phyloP scores from a whole-genome alignment of 352 stramenopile species.

The Peronospora farinosa region DNA sequence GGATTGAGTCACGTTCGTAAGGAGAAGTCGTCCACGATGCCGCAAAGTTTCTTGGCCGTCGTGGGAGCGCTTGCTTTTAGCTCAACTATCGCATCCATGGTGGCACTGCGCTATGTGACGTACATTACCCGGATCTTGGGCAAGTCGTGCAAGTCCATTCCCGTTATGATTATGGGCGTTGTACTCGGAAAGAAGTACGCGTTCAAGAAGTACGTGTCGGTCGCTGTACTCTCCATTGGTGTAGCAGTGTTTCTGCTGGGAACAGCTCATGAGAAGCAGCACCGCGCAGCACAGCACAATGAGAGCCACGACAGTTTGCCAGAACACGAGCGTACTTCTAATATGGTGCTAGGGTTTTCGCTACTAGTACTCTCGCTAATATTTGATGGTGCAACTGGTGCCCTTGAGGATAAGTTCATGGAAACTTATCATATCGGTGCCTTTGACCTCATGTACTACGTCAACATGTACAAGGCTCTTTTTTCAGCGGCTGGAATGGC shows the following conservation, averaged over 20 bases:
- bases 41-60: constrained; percentile 53
- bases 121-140: constrained; percentile 82
- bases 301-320: constrained; percentile 36
- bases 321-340: constrained; percentile 50
- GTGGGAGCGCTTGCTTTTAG: constrained; percentile 67
- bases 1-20: constrained; percentile 51
- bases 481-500: constrained; percentile 68
- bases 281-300: constrained; percentile 36
- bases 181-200: constrained; percentile 73
- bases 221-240: constrained; percentile 61
- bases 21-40: constrained; percentile 69
- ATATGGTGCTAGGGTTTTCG: constrained; percentile 60
- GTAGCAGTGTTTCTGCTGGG: constrained; percentile 74
- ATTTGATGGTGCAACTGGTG: constrained; percentile 73
- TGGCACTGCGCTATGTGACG: constrained; percentile 76
- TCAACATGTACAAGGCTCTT: constrained; percentile 79
- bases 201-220: constrained; percentile 78
- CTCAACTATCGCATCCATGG: constrained; percentile 79
- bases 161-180: constrained; percentile 75
- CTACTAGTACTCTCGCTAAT: constrained; percentile 67
- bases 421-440: constrained; percentile 73
- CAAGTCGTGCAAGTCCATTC: constrained; percentile 87
- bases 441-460: constrained; percentile 85
- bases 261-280: constrained; percentile 64
- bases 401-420: constrained; percentile 79